These are phyloP conservation scores for Withania somnifera DNA, from an alignment of 305 asterid genomes.

Conservation along the genomic window DNA sequence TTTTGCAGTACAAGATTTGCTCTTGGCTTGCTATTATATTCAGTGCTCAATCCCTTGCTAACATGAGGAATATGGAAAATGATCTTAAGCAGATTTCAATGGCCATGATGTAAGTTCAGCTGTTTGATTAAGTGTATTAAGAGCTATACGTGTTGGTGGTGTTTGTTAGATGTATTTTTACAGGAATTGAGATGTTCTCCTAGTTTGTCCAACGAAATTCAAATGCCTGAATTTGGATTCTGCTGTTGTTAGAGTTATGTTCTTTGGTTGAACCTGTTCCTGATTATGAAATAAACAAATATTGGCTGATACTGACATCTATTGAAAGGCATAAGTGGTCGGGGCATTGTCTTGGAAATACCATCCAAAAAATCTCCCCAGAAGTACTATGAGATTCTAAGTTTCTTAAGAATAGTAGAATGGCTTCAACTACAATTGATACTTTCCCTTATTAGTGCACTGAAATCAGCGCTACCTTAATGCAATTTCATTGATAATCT, in stretches of 20 bases:
- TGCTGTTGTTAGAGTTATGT: neutral
- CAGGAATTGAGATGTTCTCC: neutral
- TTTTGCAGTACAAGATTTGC: constrained; percentile 60
- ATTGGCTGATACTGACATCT: neutral
- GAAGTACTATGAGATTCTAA: neutral
- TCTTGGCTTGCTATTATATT: constrained; percentile 92
- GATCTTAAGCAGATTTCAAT: constrained; percentile 96
- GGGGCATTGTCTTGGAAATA: neutral
- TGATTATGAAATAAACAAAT: neutral
- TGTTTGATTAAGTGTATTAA: neutral
- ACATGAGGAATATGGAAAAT: constrained; percentile 84
- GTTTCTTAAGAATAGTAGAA: neutral
- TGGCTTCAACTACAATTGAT: neutral
- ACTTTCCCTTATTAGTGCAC: neutral
- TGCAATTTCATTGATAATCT: neutral
- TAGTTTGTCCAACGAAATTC: neutral
- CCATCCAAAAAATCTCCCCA: neutral
- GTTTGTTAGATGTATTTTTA: neutral
- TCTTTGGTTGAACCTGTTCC: neutral
- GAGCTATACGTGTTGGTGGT: neutral
- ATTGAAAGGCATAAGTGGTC: neutral
- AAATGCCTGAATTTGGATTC: neutral
- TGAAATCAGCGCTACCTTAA: neutral
- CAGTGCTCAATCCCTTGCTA: constrained; percentile 79
- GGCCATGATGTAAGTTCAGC: constrained; percentile 85